Conservation (phyloP, 176 grass and related monocot species). For the Dendrocalamus sinicus region DNA sequence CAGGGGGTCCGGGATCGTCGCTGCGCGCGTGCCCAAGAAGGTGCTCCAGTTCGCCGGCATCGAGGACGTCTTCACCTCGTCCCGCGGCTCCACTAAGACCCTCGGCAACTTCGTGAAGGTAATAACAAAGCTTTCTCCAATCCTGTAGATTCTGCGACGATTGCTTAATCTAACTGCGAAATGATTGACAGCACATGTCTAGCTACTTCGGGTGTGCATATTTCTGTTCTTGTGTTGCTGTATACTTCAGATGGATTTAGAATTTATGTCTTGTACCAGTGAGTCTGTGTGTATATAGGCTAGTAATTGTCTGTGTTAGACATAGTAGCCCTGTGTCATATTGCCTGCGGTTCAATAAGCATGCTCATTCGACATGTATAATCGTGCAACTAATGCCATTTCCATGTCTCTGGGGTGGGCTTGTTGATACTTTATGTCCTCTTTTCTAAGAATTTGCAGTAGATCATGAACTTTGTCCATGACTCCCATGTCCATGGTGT, state of each 20-base stretch:
- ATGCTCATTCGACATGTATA: not conserved
- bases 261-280: not conserved
- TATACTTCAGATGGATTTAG: not conserved
- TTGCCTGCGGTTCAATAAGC: not conserved
- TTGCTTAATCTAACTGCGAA: not conserved
- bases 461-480: not conserved
- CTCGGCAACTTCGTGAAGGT: slow-evolving; percentile 95
- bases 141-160: no score
- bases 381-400: not conserved
- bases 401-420: not conserved
- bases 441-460: not conserved
- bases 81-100: slow-evolving; percentile 77
- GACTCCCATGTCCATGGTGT: not conserved
- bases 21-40: slow-evolving; percentile 79
- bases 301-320: not conserved
- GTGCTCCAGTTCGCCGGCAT: slow-evolving; percentile 85
- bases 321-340: not conserved
- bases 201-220: not conserved
- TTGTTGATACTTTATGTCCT: not conserved
- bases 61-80: slow-evolving; percentile 80
- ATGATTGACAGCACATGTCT: not conserved
- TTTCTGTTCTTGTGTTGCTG: not conserved
- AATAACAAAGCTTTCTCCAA: not conserved
- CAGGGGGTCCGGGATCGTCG: slow-evolving; percentile 72
- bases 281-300: not conserved